These are phyloP conservation scores for Kodamaea ohmeri DNA, from an alignment of 1,139 yeast species.

Conservation along the genomic window DNA sequence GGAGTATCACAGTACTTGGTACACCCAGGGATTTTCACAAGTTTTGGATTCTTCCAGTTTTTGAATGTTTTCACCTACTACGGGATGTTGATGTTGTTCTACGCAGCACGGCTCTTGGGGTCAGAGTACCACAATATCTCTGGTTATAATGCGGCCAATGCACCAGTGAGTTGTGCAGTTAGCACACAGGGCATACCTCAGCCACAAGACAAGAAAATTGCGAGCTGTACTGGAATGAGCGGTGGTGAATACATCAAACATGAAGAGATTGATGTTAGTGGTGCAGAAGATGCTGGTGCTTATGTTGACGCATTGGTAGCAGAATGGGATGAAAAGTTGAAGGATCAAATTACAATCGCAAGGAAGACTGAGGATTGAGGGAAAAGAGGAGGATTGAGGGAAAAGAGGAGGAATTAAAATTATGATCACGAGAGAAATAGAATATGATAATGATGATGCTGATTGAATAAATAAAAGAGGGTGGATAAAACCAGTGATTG, in stretches of 20 bases:
- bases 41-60: slow-evolving; percentile 74
- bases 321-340: slow-evolving; percentile 53
- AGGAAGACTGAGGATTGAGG: background rate
- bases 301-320: slow-evolving; percentile 54
- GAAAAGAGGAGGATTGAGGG: background rate
- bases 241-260: slow-evolving; percentile 65
- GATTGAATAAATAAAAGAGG: too few species aligned
- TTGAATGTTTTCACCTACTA: slow-evolving; percentile 75
- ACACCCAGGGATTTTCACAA: slow-evolving; percentile 93
- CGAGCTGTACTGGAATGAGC: slow-evolving; percentile 62
- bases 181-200: slow-evolving; percentile 43
- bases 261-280: slow-evolving; percentile 58
- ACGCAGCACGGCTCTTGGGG: slow-evolving; percentile 78
- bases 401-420: background rate
- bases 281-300: slow-evolving; percentile 58
- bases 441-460: too few species aligned
- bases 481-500: too few species aligned
- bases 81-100: slow-evolving; percentile 83
- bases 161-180: slow-evolving; percentile 51
- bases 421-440: background rate
- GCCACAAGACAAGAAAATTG: slow-evolving; percentile 60
- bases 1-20: slow-evolving; percentile 72
- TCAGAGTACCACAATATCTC: slow-evolving; percentile 85
- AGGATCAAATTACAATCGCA: slow-evolving; percentile 59
- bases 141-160: slow-evolving; percentile 87